Percentiles rank a stretch among this genome's conserved stretches.
These are phyloP conservation scores for Alternaria sp. DNA, from an alignment of 2,329 filamentous ascomycete species.

Conservation along the genomic window DNA sequence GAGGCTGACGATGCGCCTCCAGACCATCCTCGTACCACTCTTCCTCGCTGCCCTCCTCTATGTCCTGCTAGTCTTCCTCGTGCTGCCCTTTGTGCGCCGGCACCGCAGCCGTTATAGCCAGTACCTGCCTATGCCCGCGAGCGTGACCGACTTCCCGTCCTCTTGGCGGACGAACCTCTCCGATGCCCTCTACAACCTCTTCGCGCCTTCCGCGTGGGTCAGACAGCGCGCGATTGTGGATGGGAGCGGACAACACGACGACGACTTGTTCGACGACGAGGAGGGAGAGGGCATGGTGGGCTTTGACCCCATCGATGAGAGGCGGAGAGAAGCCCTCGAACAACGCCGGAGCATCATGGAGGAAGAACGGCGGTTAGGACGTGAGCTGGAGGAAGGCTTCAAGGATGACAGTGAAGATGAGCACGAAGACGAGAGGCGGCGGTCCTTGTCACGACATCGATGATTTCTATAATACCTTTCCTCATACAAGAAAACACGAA, in stretches of 20 bases:
- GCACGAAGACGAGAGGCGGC: conserved; percentile 35
- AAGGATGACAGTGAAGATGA: conserved; percentile 75
- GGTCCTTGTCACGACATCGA: conserved; percentile 23
- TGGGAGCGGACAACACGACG: conserved; percentile 42
- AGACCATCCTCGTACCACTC: conserved; percentile 56
- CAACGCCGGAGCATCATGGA: conserved; percentile 52
- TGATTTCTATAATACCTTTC: conserved; percentile 1
- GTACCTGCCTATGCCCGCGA: conserved; percentile 50
- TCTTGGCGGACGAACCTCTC: conserved; percentile 45
- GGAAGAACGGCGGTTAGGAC: conserved; percentile 69
- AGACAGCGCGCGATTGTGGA: conserved; percentile 35
- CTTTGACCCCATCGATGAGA: conserved; percentile 48
- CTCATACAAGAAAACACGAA: background rate
- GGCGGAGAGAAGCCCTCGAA: conserved; percentile 48
- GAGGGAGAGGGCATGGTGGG: conserved; percentile 57
- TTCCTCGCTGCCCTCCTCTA: conserved; percentile 53
- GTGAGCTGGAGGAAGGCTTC: conserved; percentile 79
- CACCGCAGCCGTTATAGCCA: conserved; percentile 54
- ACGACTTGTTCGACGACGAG: conserved; percentile 52
- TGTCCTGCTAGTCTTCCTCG: conserved; percentile 47
- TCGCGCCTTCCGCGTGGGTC: conserved; percentile 40
- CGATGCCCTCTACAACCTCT: conserved; percentile 42
- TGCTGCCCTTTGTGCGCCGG: conserved; percentile 53
- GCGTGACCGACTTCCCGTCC: conserved; percentile 19
- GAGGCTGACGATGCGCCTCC: conserved; percentile 2